Evolutionary conservation across 805 yeast species (phyloP), one percentile per base, ranked within the genome.

Genomic region (Citeromyces matritensis): DNA sequence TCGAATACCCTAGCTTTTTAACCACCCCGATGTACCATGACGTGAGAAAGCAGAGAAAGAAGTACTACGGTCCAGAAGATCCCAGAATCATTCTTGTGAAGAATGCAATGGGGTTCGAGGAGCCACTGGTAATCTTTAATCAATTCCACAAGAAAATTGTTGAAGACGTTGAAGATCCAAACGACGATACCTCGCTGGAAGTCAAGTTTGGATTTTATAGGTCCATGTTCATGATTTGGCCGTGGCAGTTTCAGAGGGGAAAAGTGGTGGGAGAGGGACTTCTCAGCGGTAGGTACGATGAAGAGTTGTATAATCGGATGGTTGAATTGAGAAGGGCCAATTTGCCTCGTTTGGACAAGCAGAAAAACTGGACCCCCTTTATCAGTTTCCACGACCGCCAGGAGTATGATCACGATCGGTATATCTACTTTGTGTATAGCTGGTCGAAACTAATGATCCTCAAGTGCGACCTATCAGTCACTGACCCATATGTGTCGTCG

Each of bases 61-160:
- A 26, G 27, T 33, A 26, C 30, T 15, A 30, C 14, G 67, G 67
- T 0, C 57, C 65, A 2, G 67, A 61, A 38, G 67, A 61, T 35
- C 62, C 67, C 1, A 47, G 65, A 15, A 32, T 33, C 17, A 38
- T 60, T 14, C 34, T 58, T 9, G 38, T 45, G 15, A 32, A 34
- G 6, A 26, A 27, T n/a, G n/a, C 26, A 15, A 13, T 21, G 8
- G 60, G 64, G 2, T 42, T 42, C 31, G 54, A 53, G 19, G 66
- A 61, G 35, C 67, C 67, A 1, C 34, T 60, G 9, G 41, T 61
- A 9, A 37, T 60, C 1, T 60, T 45, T 39, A 61, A 61, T 30
- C 21, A 17, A 7, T 17, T 5, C 21, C 21, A 17, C 21, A 17
- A 17, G 21, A 17, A 17, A 7, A 5, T 7, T 7, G 6, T 34